Conservation (phyloP, 1,284 basidiomycete genomes). For the Crepidotus sp. region DNA sequence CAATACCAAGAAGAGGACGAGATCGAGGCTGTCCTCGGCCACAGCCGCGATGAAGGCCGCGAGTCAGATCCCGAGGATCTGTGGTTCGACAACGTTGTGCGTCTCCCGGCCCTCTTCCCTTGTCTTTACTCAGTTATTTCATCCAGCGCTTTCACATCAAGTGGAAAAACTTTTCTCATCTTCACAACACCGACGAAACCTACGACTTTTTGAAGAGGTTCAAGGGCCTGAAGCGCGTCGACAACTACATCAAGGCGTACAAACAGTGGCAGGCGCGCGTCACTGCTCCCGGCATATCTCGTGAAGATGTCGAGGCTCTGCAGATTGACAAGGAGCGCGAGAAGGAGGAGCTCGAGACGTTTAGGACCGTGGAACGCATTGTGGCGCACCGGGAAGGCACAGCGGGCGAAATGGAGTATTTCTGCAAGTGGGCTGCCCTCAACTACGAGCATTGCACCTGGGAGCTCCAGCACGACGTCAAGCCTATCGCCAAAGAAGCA, state of each 20-base stretch:
- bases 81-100: constrained; percentile 79
- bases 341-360: constrained; percentile 84
- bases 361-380: constrained; percentile 89
- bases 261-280: constrained; percentile 69
- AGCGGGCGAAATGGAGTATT: constrained; percentile 75
- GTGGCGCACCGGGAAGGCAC: constrained; percentile 73
- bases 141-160: constrained; percentile 88
- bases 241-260: constrained; percentile 95
- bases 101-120: constrained; percentile 24
- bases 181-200: constrained; percentile 95
- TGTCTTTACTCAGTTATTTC: constrained; percentile 12
- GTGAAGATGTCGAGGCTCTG: constrained; percentile 86
- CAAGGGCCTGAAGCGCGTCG: constrained; percentile 92
- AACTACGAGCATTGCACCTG: constrained; percentile 96
- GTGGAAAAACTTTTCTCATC: constrained; percentile 90
- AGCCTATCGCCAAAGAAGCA: constrained; percentile 61
- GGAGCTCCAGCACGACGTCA: constrained; percentile 82
- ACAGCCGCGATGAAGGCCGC: constrained; percentile 73
- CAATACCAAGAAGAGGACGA: constrained; percentile 73
- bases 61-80: constrained; percentile 70
- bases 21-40: constrained; percentile 80
- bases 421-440: constrained; percentile 96
- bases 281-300: constrained; percentile 58
- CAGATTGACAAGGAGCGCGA: constrained; percentile 85
- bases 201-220: constrained; percentile 93